Percentiles rank a stretch among this genome's conserved stretches.
Evolutionary conservation across 2,329 filamentous ascomycete genomes (phyloP).

Genomic region (Arthrobotrys musiformis): DNA sequence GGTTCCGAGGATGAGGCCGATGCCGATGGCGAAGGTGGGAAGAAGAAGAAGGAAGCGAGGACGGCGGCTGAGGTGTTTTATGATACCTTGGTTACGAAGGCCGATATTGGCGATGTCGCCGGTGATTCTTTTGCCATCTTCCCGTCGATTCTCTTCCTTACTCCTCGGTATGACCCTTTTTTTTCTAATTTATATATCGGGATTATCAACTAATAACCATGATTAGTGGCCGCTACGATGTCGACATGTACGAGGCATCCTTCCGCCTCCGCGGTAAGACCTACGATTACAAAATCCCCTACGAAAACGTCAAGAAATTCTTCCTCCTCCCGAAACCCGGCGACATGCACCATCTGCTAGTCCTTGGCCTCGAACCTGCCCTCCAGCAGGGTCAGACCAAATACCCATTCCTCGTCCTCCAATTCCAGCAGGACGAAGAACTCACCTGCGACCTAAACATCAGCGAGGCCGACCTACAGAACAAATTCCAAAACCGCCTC

Average conservation of each 20-base stretch:
- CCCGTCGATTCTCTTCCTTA: conserved; percentile 94
- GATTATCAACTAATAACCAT: conserved; percentile 57
- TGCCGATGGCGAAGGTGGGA: conserved; percentile 69
- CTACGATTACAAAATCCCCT: conserved; percentile 99
- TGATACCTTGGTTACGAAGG: conserved; percentile 96
- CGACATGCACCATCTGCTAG: conserved; percentile 93
- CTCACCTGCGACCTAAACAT: conserved; percentile 96
- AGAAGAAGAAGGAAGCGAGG: conserved; percentile 80
- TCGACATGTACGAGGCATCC: conserved; percentile 98
- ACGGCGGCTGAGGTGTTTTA: conserved; percentile 98
- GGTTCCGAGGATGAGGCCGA: conserved; percentile 42
- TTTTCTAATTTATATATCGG: conserved; percentile 32
- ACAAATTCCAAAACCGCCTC: conserved; percentile 89
- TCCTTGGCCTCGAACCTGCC: conserved; percentile 91
- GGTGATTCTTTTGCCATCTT: conserved; percentile 98
- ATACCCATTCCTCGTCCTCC: conserved; percentile 99
- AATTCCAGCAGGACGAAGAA: conserved; percentile 97
- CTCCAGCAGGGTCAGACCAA: conserved; percentile 96
- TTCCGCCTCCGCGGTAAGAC: conserved; percentile 98
- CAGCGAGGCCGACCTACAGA: conserved; percentile 84
- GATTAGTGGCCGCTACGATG: conserved; percentile 93
- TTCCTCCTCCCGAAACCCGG: conserved; percentile 99
- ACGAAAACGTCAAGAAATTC: conserved; percentile 97
- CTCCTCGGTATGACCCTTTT: conserved; percentile 75
- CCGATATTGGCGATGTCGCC: conserved; percentile 98